These are phyloP conservation scores for Trichophyton schoenleinii DNA, from an alignment of 2,329 filamentous ascomycete species.

Conservation along the genomic window DNA sequence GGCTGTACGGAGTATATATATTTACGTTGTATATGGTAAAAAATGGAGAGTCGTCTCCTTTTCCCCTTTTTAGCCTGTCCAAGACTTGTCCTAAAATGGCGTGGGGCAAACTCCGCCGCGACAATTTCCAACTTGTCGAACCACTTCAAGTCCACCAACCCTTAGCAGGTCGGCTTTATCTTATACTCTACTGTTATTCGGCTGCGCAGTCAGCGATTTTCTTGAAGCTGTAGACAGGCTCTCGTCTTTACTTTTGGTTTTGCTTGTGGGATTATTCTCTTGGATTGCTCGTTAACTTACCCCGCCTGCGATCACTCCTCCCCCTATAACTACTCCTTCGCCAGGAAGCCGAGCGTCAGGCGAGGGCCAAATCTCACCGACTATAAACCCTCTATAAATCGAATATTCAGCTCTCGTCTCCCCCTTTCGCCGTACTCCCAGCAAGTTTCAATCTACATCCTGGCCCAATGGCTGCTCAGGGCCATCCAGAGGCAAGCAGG, in stretches of 20 bases:
- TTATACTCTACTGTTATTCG: not conserved
- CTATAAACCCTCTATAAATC: not conserved
- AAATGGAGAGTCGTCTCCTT: not conserved
- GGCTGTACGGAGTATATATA: too few relatives aligned
- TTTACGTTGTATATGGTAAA: not conserved
- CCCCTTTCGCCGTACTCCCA: not conserved
- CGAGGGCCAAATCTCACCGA: not conserved
- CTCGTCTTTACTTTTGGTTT: not conserved
- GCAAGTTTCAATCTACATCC: not conserved
- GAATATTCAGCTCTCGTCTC: not conserved
- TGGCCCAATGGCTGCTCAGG: conserved; percentile 9
- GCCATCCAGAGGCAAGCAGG: conserved; percentile 5
- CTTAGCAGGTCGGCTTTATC: not conserved
- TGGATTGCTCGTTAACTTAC: not conserved
- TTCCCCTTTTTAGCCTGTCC: not conserved
- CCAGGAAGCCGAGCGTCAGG: not conserved
- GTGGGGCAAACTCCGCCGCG: not conserved
- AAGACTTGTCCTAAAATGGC: not conserved
- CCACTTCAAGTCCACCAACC: too few relatives aligned
- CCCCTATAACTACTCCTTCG: not conserved
- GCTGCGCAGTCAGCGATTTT: too few relatives aligned
- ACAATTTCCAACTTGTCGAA: not conserved
- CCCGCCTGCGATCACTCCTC: not conserved
- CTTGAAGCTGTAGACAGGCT: too few relatives aligned
- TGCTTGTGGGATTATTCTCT: not conserved